phyloP scores from a whole-genome alignment of 2,329 filamentous ascomycete species.

The Arachnomyces sp. region DNA sequence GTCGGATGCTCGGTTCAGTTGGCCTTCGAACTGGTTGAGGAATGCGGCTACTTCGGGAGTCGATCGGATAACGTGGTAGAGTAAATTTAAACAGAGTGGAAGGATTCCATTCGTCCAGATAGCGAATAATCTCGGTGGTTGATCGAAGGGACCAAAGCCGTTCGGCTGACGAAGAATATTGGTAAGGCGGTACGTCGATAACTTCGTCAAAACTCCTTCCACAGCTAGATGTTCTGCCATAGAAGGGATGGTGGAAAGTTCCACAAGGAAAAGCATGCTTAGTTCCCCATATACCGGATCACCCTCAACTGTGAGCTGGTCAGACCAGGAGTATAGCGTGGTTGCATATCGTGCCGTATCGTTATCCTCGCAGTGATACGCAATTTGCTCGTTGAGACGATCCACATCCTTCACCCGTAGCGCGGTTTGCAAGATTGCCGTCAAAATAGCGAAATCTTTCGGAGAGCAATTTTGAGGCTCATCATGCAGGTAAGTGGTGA shows the following conservation, averaged over 20 bases:
- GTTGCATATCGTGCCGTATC: slow-evolving; percentile 73
- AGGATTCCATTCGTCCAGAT: slow-evolving; percentile 88
- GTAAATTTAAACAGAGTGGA: slow-evolving; percentile 79
- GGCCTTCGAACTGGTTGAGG: slow-evolving; percentile 77
- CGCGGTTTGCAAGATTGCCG: slow-evolving; percentile 78
- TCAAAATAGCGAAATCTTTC: slow-evolving; percentile 78
- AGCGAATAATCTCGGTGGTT: slow-evolving; percentile 67
- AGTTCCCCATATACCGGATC: slow-evolving; percentile 92
- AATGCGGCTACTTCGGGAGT: slow-evolving; percentile 80
- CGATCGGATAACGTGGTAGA: slow-evolving; percentile 71
- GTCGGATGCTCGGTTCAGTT: slow-evolving; percentile 64
- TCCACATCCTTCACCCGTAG: slow-evolving; percentile 70
- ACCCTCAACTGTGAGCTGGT: slow-evolving; percentile 65
- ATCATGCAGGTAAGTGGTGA: slow-evolving; percentile 77
- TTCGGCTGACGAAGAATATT: slow-evolving; percentile 63
- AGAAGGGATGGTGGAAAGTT: slow-evolving; percentile 70
- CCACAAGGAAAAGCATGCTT: slow-evolving; percentile 79
- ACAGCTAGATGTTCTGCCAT: slow-evolving; percentile 86
- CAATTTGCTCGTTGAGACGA: slow-evolving; percentile 61
- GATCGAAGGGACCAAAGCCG: slow-evolving; percentile 70
- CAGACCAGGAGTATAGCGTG: slow-evolving; percentile 88
- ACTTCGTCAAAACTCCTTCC: slow-evolving; percentile 71
- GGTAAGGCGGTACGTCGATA: slow-evolving; percentile 72
- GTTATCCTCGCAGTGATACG: slow-evolving; percentile 57
- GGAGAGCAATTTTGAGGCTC: slow-evolving; percentile 57